A percentile compares a stretch with the other conserved stretches of the same genome.
Conservation (phyloP, 139 green algal genomes). For the Yamagishiella unicocca region DNA sequence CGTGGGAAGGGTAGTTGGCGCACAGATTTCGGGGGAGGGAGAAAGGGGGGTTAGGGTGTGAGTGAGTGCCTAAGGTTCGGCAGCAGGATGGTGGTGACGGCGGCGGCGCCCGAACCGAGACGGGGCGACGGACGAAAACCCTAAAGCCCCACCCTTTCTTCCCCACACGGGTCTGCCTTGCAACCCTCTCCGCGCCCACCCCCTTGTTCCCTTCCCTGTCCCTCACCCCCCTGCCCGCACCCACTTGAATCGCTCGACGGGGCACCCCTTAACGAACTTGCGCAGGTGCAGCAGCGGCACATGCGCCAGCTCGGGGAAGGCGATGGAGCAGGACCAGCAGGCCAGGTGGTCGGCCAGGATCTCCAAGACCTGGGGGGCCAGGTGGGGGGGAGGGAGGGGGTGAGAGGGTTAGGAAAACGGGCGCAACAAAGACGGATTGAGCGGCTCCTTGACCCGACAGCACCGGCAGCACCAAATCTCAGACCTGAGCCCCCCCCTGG, state of each 20-base stretch:
- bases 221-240: background rate
- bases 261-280: slow-evolving; percentile 82
- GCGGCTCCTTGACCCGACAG: too few species aligned
- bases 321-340: slow-evolving; percentile 81
- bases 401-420: background rate
- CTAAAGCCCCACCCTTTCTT: too few species aligned
- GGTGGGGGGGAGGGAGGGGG: background rate
- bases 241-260: slow-evolving; percentile 84
- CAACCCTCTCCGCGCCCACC: too few species aligned
- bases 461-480: too few species aligned
- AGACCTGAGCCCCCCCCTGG: background rate
- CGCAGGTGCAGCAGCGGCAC: slow-evolving; percentile 77
- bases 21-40: too few species aligned
- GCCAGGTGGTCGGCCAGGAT: slow-evolving; percentile 86
- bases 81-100: too few species aligned
- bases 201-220: background rate
- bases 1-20: too few species aligned
- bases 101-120: too few species aligned
- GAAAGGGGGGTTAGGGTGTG: too few species aligned
- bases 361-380: slow-evolving; percentile 74
- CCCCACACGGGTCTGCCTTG: too few species aligned
- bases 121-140: too few species aligned
- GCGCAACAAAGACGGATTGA: background rate
- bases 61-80: too few species aligned
- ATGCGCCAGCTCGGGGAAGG: slow-evolving; percentile 93